Base-by-base conservation (phyloP, 768 basidiomycete genomes). In the Xerocomus potaroensis region DNA sequence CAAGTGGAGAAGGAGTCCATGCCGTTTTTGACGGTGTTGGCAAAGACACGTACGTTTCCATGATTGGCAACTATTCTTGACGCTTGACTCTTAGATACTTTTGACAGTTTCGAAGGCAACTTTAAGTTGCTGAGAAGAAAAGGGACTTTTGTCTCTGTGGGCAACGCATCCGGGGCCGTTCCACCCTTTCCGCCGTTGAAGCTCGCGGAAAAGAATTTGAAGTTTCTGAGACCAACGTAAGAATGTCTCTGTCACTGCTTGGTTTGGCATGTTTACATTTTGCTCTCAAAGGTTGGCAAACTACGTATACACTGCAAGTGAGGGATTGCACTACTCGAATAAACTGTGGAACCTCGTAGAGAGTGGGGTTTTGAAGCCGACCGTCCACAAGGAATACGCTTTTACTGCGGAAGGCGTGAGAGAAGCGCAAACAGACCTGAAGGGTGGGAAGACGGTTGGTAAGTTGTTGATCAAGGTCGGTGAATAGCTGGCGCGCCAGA, bases 11-110 rank as follows among this genome's bases (percentile, higher is more conserved):
- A 54, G 89, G 91, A 14, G 88, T 92, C 5, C 79, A 95, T 51
- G 94, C 81, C 14, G 78, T 91, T 19, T 95, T 86, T 58, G 95
- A 99, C 58, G 95, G 95, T 23, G 91, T 99, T n/a, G 95, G 95
- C 2, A 94, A 89, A 71, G 88, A 91, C 63, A 97, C 93, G 79
- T 94, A 68, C 48, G 87, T 73, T 18, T 29, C 14, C 5, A 24
- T 9, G 9, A 1, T 21, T 22, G 5, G 11, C 24, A 23, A 32
- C 19, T 46, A 10, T 30, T 47, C 35, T 10, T 10, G 26, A 27
- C 6, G 10, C 26, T 41, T 23, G 14, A 8, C 38, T 49, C 21
- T 36, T 47, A 27, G 26, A 27, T 5, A 27, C 19, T 14, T 47
- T 44, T 32, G 21, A 12, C 54, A 88, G 86, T 5, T 87, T 86